These are phyloP conservation scores for Nicotiana attenuata DNA, from an alignment of 257 asterid species.

Conservation along the genomic window DNA sequence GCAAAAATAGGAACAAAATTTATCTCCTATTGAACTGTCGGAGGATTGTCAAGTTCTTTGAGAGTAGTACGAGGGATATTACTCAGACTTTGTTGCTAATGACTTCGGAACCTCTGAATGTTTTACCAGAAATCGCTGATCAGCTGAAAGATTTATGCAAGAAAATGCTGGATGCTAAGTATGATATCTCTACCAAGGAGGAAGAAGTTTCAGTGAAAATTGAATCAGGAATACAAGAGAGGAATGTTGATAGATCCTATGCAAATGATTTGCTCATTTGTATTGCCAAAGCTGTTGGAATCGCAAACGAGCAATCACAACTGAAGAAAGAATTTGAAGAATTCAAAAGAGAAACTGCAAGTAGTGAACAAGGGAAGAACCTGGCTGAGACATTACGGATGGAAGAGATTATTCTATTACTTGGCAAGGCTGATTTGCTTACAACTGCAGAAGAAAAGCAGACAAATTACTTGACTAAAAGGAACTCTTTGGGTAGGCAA, in stretches of 20 bases:
- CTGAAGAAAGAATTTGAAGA: constrained; percentile 25
- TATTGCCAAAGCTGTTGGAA: constrained; percentile 30
- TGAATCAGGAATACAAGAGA: constrained; percentile 31
- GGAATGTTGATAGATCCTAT: constrained; percentile 34
- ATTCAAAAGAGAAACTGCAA: constrained; percentile 23
- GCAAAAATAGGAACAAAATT: constrained; percentile 29
- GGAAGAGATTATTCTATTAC: constrained; percentile 36
- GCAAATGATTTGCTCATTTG: constrained; percentile 28
- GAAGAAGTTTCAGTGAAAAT: constrained; percentile 32
- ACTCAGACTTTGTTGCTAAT: constrained; percentile 18
- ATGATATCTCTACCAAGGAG: constrained; percentile 19
- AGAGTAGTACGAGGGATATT: constrained; percentile 19
- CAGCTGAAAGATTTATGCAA: constrained; percentile 22
- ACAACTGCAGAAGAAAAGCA: constrained; percentile 28
- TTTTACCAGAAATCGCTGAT: constrained; percentile 15
- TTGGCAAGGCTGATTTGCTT: constrained; percentile 33
- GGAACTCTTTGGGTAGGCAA: constrained; percentile 33
- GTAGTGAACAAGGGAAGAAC: constrained; percentile 14
- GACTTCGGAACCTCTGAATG: constrained; percentile 10
- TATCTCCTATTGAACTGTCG: constrained; percentile 36
- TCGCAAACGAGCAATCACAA: constrained; percentile 19
- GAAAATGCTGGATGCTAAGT: constrained; percentile 28
- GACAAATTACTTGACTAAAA: constrained; percentile 29
- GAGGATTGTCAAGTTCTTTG: constrained; percentile 27
- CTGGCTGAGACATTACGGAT: constrained; percentile 25